Base-by-base conservation (phyloP, 495 filamentous ascomycete genomes). In the Penicillium desertorum region DNA sequence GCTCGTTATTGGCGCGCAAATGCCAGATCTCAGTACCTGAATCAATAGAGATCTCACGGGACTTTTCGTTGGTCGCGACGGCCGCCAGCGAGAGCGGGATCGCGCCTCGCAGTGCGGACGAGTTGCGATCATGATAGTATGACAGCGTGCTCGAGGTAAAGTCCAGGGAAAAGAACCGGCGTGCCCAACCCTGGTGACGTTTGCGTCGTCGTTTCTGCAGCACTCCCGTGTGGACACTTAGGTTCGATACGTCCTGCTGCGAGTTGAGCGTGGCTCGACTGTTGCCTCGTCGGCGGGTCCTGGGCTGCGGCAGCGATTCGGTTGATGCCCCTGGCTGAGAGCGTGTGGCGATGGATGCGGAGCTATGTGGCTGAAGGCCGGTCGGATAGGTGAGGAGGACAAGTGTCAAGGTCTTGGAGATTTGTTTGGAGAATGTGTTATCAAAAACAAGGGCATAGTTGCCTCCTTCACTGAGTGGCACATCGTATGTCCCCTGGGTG, bases 361-460 rank as follows among this genome's bases (percentile, higher is more conserved):
- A 66, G 17, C 37, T 58, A 56, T 91, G 90, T 0, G 95, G 94
- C 20, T 91, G 88, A 14, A 86, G 78, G 59, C 86, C 86, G 36
- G 90, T 91, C 32, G 93, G 91, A 63, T 98, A 96, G 14, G 91
- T 97, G 61, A 98, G 81, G 43, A 98, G 83, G 19, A 97, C 93
- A 60, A 98, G 89, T 19, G 93, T 98, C 12, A 89, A 90, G 39
- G 88, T 96, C 74, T 98, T 98, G 50, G 92, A 91, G 41, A 91
- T 85, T 67, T 92, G 88, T 75, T 96, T 98, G 48, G 92, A 95
- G 70, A 98, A 98, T 32, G 95, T 98, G 68, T 98, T 98, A 81
- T 98, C 94, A 68, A 98, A 96, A 25, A 98, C 90, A 53, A 98
- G 79, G 30, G 91, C 94, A 71, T 95, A 98, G 85, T 96, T 97